These are phyloP conservation scores for Phaeosphaeria sp. DNA, from an alignment of 2,329 filamentous ascomycete genomes.

Conservation along the genomic window DNA sequence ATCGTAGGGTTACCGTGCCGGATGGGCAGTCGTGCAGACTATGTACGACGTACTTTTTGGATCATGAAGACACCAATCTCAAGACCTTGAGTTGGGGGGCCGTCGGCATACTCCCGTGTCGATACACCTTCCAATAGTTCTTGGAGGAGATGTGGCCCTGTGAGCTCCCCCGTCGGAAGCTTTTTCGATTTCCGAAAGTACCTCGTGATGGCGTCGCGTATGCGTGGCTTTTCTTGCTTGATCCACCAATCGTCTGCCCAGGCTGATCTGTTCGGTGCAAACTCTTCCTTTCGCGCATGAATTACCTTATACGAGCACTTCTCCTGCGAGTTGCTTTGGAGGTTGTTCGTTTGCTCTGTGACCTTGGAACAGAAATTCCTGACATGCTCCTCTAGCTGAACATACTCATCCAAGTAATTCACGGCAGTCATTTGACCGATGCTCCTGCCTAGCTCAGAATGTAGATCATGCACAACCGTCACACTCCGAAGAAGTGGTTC, in stretches of 20 bases:
- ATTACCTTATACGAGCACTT: conserved; percentile 53
- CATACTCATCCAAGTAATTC: conserved; percentile 61
- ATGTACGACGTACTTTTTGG: conserved; percentile 28
- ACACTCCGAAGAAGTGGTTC: conserved; percentile 66
- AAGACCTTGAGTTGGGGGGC: conserved; percentile 53
- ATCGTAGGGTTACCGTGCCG: background rate
- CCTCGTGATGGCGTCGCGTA: conserved; percentile 58
- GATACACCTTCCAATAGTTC: conserved; percentile 66
- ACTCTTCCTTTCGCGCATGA: conserved; percentile 59
- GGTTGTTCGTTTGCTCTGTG: conserved; percentile 34
- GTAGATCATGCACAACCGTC: conserved; percentile 64
- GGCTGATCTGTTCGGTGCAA: conserved; percentile 58
- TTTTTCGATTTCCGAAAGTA: conserved; percentile 54
- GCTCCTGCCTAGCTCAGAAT: conserved; percentile 61
- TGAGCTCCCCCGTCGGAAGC: conserved; percentile 54
- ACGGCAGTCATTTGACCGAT: conserved; percentile 63
- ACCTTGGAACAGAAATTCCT: conserved; percentile 32
- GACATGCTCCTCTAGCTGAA: conserved; percentile 51
- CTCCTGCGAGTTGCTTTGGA: conserved; percentile 33
- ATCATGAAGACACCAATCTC: conserved; percentile 58
- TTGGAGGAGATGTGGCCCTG: conserved; percentile 62
- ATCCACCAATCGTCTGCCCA: conserved; percentile 70
- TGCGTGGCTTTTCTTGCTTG: conserved; percentile 67
- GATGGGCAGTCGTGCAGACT: conserved; percentile 7
- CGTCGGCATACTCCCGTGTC: conserved; percentile 54